Evolutionary conservation across 2,329 filamentous ascomycete species (phyloP).

Genomic region (Neofusicoccum parvum): DNA sequence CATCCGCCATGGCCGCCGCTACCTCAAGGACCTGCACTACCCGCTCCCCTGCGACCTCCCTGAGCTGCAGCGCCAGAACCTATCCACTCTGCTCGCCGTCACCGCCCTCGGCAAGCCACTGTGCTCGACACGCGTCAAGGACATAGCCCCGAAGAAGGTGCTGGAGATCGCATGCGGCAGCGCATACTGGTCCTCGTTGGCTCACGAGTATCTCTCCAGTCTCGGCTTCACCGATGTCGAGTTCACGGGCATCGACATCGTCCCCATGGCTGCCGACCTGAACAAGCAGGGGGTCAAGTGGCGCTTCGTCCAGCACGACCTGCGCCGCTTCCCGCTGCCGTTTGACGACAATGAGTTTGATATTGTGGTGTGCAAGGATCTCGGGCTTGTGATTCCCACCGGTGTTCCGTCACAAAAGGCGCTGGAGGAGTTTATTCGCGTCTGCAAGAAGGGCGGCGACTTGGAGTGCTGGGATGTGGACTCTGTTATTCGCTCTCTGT

Average conservation of each 20-base stretch:
- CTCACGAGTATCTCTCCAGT: conserved; percentile 75
- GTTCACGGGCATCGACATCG: conserved; percentile 83
- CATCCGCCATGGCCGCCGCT: conserved; percentile 77
- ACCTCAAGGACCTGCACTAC: conserved; percentile 78
- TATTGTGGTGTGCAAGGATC: conserved; percentile 84
- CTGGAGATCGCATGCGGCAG: conserved; percentile 87
- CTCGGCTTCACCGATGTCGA: conserved; percentile 69
- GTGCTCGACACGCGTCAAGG: conserved; percentile 68
- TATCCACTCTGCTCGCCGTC: conserved; percentile 79
- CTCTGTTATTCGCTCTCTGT: conserved; percentile 77
- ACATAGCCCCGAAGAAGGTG: conserved; percentile 72
- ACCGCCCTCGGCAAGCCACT: conserved; percentile 80
- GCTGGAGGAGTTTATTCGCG: conserved; percentile 74
- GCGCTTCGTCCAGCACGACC: conserved; percentile 85
- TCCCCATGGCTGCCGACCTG: conserved; percentile 67
- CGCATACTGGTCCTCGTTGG: conserved; percentile 87
- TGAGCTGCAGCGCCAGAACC: conserved; percentile 83
- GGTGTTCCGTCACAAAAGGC: conserved; percentile 56
- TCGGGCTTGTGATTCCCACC: conserved; percentile 68
- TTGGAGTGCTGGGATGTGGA: conserved; percentile 92
- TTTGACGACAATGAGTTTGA: conserved; percentile 82
- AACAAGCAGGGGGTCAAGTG: conserved; percentile 77
- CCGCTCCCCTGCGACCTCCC: conserved; percentile 86
- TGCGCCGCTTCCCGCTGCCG: conserved; percentile 74
- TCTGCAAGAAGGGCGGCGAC: conserved; percentile 75